A percentile compares a stretch with the other conserved stretches of the same genome.
These are phyloP conservation scores for Paraphaeosphaeria minitans DNA, from an alignment of 2,329 filamentous ascomycete genomes.

Conservation along the genomic window DNA sequence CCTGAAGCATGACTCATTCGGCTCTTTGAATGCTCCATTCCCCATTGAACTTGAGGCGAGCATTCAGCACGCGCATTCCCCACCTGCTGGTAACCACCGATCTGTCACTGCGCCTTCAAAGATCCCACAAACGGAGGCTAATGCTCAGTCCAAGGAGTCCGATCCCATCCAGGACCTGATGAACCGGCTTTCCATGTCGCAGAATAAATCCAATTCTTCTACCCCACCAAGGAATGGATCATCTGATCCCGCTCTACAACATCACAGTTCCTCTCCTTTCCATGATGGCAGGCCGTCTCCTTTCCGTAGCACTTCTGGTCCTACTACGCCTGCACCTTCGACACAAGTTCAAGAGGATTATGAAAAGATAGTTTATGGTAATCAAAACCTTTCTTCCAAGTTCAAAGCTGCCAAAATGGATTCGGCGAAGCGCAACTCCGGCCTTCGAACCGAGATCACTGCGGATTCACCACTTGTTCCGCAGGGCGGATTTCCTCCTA, in stretches of 20 bases:
- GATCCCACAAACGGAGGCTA: conserved; percentile 30
- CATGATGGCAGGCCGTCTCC: conserved; percentile 37
- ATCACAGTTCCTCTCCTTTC: conserved; percentile 49
- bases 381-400: conserved; percentile 55
- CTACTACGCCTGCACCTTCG: conserved; percentile 39
- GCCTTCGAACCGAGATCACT: conserved; percentile 51
- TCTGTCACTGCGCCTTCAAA: conserved; percentile 40
- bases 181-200: conserved; percentile 43
- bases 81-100: conserved; percentile 29
- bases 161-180: conserved; percentile 54
- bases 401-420: conserved; percentile 55
- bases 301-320: conserved; percentile 40
- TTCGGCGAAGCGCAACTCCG: conserved; percentile 49
- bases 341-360: conserved; percentile 23
- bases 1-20: conserved; percentile 52
- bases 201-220: conserved; percentile 29
- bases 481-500: conserved; percentile 31
- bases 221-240: conserved; percentile 31
- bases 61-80: conserved; percentile 26
- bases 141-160: conserved; percentile 48
- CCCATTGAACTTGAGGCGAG: conserved; percentile 67
- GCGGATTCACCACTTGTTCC: conserved; percentile 36
- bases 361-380: conserved; percentile 47
- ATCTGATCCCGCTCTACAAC: conserved; percentile 30
- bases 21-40: conserved; percentile 63